These are phyloP conservation scores for Gossypium stocksii DNA, from an alignment of 345 rosid genomes.

Conservation along the genomic window DNA sequence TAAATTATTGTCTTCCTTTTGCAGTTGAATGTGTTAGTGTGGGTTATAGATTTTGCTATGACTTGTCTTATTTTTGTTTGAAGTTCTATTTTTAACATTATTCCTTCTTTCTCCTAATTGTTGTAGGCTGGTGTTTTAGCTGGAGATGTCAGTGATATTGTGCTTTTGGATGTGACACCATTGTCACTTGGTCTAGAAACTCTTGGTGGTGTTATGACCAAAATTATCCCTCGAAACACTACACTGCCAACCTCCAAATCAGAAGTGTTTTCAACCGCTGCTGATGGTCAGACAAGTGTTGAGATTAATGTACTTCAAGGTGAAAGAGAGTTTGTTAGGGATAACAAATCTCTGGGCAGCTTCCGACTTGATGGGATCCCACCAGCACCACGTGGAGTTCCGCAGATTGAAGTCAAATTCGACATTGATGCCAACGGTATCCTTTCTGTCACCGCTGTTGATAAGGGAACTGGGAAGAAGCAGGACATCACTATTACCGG, in stretches of 20 bases:
- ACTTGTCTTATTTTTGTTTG: neutral
- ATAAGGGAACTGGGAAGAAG: slow-evolving; percentile 88
- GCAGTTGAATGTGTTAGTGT: neutral
- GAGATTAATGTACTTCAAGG: slow-evolving; percentile 98
- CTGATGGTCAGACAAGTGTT: slow-evolving; percentile 99
- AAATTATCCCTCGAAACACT: slow-evolving; percentile 87
- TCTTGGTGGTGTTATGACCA: slow-evolving; percentile 97
- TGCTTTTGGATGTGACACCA: slow-evolving; percentile 82
- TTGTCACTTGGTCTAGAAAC: slow-evolving; percentile 91
- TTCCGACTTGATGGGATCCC: slow-evolving; percentile 77
- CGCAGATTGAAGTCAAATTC: slow-evolving; percentile 86
- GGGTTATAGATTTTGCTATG: neutral
- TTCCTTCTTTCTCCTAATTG: neutral
- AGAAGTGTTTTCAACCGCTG: slow-evolving; percentile 97
- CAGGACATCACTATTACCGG: slow-evolving; percentile 94
- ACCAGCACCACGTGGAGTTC: slow-evolving; percentile 89
- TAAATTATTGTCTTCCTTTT: neutral
- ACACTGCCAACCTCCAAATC: slow-evolving; percentile 95
- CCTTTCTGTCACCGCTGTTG: slow-evolving; percentile 73
- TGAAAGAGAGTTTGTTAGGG: slow-evolving; percentile 93
- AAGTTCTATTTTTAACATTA: neutral
- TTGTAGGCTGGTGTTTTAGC: slow-evolving; percentile 87
- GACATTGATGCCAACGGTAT: slow-evolving; percentile 98
- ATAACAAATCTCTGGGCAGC: slow-evolving; percentile 83
- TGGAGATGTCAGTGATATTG: slow-evolving; percentile 95